Conservation (phyloP, 352 stramenopile genomes). For the Globisporangium cylindrosporum region DNA sequence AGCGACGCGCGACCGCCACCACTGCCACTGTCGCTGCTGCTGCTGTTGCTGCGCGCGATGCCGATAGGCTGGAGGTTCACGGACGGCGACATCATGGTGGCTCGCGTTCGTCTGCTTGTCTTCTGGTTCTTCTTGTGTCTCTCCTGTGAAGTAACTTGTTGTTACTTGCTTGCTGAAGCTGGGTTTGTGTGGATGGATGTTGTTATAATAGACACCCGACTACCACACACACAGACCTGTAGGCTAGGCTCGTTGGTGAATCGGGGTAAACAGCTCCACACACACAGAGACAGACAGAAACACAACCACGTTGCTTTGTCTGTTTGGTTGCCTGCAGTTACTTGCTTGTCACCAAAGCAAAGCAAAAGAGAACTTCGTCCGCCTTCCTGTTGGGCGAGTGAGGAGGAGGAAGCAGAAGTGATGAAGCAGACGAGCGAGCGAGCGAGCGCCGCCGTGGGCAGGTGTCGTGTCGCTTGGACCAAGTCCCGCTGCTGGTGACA, state of each 20-base stretch:
- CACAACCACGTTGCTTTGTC: not conserved
- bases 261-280: not conserved
- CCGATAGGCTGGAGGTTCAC: conserved; percentile 12
- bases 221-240: not conserved
- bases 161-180: not conserved
- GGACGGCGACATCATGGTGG: conserved; percentile 5
- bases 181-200: not conserved
- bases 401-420: conserved; percentile 5
- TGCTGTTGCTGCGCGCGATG: conserved; percentile 15
- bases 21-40: not conserved
- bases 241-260: not conserved
- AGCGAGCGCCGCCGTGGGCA: not conserved
- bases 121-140: not conserved
- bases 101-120: not conserved
- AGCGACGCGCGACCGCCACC: conserved; percentile 1
- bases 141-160: conserved; percentile 10
- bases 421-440: conserved; percentile 4
- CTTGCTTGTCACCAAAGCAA: conserved; percentile 4
- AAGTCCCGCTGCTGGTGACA: conserved; percentile 2
- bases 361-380: conserved; percentile 8
- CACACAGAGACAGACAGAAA: not conserved
- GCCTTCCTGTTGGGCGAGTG: conserved; percentile 18
- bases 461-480: not conserved
- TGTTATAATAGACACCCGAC: not conserved
- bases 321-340: not conserved